Percentiles rank a stretch among this genome's conserved stretches.
These are phyloP conservation scores for Echria macrotheca DNA, from an alignment of 495 filamentous ascomycete genomes.

Conservation along the genomic window DNA sequence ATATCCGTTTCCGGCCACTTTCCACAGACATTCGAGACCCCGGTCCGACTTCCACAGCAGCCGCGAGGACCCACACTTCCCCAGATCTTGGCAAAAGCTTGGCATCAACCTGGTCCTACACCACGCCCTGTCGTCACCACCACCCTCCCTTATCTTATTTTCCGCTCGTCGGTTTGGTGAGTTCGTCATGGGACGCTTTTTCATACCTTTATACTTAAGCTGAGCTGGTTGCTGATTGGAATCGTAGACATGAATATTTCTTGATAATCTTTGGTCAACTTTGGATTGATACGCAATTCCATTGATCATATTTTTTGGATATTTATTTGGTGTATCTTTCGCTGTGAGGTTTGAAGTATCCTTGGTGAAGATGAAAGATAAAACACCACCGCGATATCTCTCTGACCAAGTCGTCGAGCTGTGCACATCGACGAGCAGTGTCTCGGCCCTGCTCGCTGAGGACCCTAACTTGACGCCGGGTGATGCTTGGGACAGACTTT, in stretches of 20 bases:
- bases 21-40: no score
- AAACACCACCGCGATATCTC: conserved; percentile 5
- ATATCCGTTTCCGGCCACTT: no score
- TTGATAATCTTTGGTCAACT: neutral
- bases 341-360: no score
- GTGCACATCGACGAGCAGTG: conserved; percentile 47
- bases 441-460: conserved; percentile 51
- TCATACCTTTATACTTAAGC: no score
- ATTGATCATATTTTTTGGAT: neutral
- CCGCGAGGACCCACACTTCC: no score
- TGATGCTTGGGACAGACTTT: conserved; percentile 52
- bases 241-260: no score
- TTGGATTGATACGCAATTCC: neutral
- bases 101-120: conserved; percentile 2
- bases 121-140: neutral
- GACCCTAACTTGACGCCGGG: conserved; percentile 48
- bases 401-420: conserved; percentile 28
- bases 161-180: no score
- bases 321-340: no score
- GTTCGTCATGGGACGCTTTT: neutral
- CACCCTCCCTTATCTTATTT: neutral
- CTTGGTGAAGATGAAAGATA: conserved; percentile 16
- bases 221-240: no score
- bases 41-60: neutral
- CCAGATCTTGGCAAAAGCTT: conserved; percentile 15